Evolutionary conservation across 2,329 filamentous ascomycete species (phyloP), one percentile per base, ranked within the genome.

Genomic region (Bertia moriformis): DNA sequence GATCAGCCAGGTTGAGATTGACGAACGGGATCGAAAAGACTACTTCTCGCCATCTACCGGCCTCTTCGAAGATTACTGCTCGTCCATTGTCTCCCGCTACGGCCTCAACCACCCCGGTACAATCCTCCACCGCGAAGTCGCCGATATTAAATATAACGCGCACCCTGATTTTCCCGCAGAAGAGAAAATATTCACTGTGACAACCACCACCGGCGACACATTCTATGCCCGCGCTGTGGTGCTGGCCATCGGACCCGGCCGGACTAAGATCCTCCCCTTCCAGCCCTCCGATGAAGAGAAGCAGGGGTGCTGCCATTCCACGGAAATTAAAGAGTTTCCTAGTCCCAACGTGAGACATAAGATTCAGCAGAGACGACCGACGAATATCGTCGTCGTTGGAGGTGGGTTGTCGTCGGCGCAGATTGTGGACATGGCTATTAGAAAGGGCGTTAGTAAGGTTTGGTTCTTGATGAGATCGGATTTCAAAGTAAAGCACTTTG

Each of bases 361-460:
- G 41, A 71, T 85, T 7, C 57, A 61, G 4, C 53, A 57, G 1
- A 57, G 58, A 4, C 49, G 56, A 41, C 44, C 54, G n/a, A 83
- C 78, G 0, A 76, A 78, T 43, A 55, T 88, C 4, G 63, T 87
- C 4, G 67, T 89, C 5, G 66, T 89, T 3, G 82, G 82, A 2
- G 84, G 83, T 1, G 84, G 84, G 0, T 59, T 89, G 3, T 87
- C 83, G 0, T 83, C 80, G 17, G 80, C 82, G 0, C 84, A 89
- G 52, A 63, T 88, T 14, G 66, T 74, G 0, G 79, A 86, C 49
- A 63, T 81, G 37, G 73, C 73, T 1, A 59, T 87, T 41, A 67
- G 70, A 5, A 65, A 66, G 18, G 79, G 81, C 0, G 75, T 84
- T 1, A 67, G 62, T 1, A 80, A 75, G 44, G 76, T 88, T 0